Conservation (phyloP, 805 yeast genomes). For the Metschnikowia continentalis region DNA sequence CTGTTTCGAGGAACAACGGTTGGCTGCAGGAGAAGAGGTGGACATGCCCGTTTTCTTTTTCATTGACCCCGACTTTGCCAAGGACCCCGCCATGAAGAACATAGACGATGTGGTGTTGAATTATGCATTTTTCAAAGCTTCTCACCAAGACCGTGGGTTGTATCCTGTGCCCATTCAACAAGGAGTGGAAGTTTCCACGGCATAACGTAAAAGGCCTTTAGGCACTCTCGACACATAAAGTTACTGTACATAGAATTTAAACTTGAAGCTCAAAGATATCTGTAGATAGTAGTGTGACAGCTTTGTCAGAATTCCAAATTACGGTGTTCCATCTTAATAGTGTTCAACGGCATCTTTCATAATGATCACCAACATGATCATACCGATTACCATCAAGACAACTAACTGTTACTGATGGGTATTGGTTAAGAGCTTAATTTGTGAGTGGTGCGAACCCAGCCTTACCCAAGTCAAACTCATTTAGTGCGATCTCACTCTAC, state of each 20-base stretch:
- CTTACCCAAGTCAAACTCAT: not conserved
- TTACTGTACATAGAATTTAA: conserved; percentile 1
- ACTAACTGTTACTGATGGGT: not conserved
- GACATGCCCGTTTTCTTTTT: conserved; percentile 99
- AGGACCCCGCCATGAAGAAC: conserved; percentile 88
- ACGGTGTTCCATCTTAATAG: no score
- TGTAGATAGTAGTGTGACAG: no score
- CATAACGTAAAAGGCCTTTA: not conserved
- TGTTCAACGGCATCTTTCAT: no score
- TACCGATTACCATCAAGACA: no score
- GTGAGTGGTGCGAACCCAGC: not conserved
- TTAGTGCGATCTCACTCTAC: not conserved
- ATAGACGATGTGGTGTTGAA: conserved; percentile 86
- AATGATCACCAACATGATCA: no score
- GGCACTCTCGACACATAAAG: not conserved
- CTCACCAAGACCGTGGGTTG: conserved; percentile 39
- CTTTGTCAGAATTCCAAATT: no score
- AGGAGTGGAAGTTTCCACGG: conserved; percentile 1
- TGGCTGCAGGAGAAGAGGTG: conserved; percentile 93
- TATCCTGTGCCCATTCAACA: conserved; percentile 30
- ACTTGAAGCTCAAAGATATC: not conserved
- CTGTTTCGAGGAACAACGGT: conserved; percentile 94
- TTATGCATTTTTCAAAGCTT: conserved; percentile 84
- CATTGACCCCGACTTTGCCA: conserved; percentile 92
- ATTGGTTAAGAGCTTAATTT: not conserved